A percentile compares a stretch with the other conserved stretches of the same genome.
Conservation (phyloP, 305 asterid genomes). For the Fraxinus sp. region DNA sequence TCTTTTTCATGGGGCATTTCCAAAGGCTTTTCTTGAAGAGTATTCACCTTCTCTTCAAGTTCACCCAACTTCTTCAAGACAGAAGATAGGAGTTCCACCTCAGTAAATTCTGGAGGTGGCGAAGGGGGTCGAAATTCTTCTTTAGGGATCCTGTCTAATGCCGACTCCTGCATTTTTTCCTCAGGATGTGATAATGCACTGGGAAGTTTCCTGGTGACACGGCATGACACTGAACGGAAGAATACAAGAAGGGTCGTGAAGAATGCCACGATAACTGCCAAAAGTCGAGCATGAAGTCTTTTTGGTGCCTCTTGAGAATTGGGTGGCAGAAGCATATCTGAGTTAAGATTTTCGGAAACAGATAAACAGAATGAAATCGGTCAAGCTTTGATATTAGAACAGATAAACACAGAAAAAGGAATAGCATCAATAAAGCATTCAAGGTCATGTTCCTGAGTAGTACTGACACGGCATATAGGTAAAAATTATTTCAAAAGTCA, state of each 20-base stretch:
- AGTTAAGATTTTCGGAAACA: neutral
- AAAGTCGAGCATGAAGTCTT: slow-evolving; percentile 49
- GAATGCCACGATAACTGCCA: slow-evolving; percentile 72
- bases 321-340: slow-evolving; percentile 48
- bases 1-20: slow-evolving; percentile 95
- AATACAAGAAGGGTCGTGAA: slow-evolving; percentile 61
- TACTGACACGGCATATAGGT: neutral
- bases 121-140: slow-evolving; percentile 82
- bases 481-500: neutral
- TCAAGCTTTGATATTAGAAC: neutral
- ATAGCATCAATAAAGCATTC: neutral
- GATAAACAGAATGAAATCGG: neutral
- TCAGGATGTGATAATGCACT: slow-evolving; percentile 39
- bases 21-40: slow-evolving; percentile 84
- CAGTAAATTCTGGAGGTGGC: slow-evolving; percentile 70
- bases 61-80: slow-evolving; percentile 80
- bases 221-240: slow-evolving; percentile 50
- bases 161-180: slow-evolving; percentile 37
- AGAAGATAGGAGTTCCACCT: slow-evolving; percentile 69
- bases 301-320: slow-evolving; percentile 56
- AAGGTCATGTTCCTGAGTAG: neutral
- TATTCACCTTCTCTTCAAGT: slow-evolving; percentile 75
- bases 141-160: slow-evolving; percentile 43
- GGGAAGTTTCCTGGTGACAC: slow-evolving; percentile 53
- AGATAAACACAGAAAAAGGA: neutral